Conservation (phyloP, 495 filamentous ascomycete species). For the Astrothelium macrocarpum region DNA sequence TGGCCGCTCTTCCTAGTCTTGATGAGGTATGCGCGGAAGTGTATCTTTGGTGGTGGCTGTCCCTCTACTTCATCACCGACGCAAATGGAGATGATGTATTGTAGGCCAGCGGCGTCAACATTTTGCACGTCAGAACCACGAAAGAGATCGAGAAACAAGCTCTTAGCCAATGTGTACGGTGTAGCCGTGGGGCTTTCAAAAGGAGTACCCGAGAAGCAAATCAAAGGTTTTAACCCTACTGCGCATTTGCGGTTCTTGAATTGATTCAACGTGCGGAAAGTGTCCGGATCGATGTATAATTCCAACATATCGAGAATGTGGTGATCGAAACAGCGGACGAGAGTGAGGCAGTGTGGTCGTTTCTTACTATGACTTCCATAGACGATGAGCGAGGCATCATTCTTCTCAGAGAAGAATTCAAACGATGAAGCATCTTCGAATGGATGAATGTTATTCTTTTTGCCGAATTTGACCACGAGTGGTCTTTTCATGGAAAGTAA, state of each 20-base stretch:
- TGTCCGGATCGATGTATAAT: constrained; percentile 61
- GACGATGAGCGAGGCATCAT: constrained; percentile 73
- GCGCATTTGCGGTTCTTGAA: constrained; percentile 78
- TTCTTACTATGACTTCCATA: constrained; percentile 85
- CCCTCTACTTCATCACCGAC: constrained; percentile 58
- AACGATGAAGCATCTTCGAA: constrained; percentile 83
- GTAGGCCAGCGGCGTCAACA: constrained; percentile 88
- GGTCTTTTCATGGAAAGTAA: constrained; percentile 73
- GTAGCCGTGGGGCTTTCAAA: constrained; percentile 70
- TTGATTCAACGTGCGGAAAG: constrained; percentile 54
- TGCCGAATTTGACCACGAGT: constrained; percentile 74
- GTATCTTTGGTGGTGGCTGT: constrained; percentile 56
- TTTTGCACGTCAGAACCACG: constrained; percentile 61
- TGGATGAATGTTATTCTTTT: constrained; percentile 88
- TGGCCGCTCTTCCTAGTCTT: constrained; percentile 76
- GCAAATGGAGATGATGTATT: constrained; percentile 73
- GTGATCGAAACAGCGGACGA: constrained; percentile 71
- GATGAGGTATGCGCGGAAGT: constrained; percentile 77
- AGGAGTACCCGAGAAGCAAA: constrained; percentile 72
- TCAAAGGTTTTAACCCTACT: constrained; percentile 75
- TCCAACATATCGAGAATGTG: constrained; percentile 92
- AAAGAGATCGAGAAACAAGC: constrained; percentile 83
- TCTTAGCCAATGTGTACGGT: constrained; percentile 74
- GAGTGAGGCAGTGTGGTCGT: constrained; percentile 76
- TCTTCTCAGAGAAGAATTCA: constrained; percentile 91